phyloP scores from a whole-genome alignment of 2,329 filamentous ascomycete genomes.

The Chrysosphaeria jannelii region DNA sequence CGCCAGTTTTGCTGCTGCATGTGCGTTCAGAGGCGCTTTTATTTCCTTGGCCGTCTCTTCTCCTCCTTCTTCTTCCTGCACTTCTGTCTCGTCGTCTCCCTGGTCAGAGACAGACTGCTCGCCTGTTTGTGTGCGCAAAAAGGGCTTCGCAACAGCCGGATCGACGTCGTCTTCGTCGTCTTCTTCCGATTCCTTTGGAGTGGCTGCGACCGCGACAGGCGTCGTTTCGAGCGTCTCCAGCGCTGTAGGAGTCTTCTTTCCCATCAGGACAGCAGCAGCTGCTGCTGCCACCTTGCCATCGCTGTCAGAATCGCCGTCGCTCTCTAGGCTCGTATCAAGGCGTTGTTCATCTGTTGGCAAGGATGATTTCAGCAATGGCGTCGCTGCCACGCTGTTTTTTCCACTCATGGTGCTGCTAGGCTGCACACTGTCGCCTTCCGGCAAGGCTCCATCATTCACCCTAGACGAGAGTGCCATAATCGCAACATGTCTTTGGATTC shows the following conservation, averaged over 20 bases:
- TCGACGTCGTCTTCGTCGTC: slow-evolving; percentile 28
- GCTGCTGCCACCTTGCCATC: slow-evolving; percentile 3
- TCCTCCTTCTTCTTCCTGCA: slow-evolving; percentile 4
- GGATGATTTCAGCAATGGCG: too few species aligned
- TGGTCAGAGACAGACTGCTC: slow-evolving; percentile 4
- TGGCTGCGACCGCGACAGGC: slow-evolving; percentile 1
- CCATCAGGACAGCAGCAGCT: not conserved
- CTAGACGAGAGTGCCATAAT: too few species aligned
- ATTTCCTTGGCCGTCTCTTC: slow-evolving; percentile 9
- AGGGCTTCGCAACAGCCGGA: slow-evolving; percentile 23
- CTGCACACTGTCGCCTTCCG: too few species aligned
- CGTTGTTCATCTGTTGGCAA: too few species aligned
- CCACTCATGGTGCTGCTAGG: too few species aligned
- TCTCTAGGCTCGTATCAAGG: too few species aligned
- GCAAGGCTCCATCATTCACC: too few species aligned
- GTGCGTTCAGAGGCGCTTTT: slow-evolving; percentile 1
- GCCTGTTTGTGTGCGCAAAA: slow-evolving; percentile 17
- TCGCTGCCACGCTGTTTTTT: too few species aligned
- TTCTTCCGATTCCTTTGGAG: too few species aligned
- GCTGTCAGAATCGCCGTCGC: slow-evolving; percentile 10
- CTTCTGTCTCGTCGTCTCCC: slow-evolving; percentile 4
- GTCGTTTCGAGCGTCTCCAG: slow-evolving; percentile 3
- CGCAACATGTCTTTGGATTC: too few species aligned
- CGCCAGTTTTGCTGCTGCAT: not conserved
- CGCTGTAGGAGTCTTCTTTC: slow-evolving; percentile 3